A percentile compares a stretch with the other conserved stretches of the same genome.
These are phyloP conservation scores for Plasmodium falciparum DNA, from an alignment of 169 alveolate genomes.

Conservation along the genomic window DNA sequence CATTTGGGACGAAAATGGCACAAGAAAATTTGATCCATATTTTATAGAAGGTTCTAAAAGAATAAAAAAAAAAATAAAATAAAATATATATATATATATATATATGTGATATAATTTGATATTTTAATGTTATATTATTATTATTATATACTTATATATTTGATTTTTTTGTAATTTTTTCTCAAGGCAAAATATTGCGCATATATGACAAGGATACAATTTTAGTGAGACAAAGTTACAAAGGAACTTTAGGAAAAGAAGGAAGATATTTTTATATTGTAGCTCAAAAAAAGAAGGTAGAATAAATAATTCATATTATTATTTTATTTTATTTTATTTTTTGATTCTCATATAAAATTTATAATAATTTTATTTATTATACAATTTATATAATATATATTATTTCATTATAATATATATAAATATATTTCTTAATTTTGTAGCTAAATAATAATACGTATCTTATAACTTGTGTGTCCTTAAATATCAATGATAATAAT, in stretches of 20 bases:
- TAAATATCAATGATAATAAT: conserved; percentile 51
- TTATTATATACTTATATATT: not conserved
- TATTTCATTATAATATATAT: not conserved
- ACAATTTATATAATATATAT: not conserved
- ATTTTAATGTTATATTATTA: not conserved
- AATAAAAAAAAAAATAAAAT: too few species aligned
- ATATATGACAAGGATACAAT: conserved; percentile 35
- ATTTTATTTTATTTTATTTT: not conserved
- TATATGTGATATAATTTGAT: not conserved
- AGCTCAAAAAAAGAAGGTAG: conserved; percentile 42
- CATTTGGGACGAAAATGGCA: conserved; percentile 66
- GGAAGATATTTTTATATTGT: conserved; percentile 53
- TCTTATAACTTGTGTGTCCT: conserved; percentile 26
- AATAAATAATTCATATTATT: conserved; percentile 4
- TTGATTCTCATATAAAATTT: too few species aligned
- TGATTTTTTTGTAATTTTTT: not conserved
- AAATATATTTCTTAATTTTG: conserved; percentile 3
- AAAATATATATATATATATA: conserved; percentile 1
- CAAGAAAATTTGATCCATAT: conserved; percentile 33
- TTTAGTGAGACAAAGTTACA: conserved; percentile 46
- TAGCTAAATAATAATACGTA: conserved; percentile 22
- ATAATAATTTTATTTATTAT: not conserved
- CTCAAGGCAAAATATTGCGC: conserved; percentile 32
- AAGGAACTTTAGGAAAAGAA: conserved; percentile 30
- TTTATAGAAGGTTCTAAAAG: conserved; percentile 44